Base-by-base conservation (phyloP, 2,329 filamentous ascomycete species). In the Colletotrichum cordylinicola region DNA sequence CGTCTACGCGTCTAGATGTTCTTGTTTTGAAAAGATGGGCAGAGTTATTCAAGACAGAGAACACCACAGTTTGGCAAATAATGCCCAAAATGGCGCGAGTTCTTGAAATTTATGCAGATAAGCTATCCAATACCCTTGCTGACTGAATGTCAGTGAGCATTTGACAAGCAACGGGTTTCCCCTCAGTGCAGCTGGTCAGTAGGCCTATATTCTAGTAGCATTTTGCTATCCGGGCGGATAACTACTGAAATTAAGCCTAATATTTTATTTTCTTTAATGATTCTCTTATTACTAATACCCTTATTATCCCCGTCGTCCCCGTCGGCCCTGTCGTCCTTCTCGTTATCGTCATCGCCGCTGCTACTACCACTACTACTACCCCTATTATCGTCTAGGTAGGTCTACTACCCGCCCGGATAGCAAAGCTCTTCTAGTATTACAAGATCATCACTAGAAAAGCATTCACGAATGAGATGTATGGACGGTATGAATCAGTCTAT, bases 91-190 rank as follows among this genome's bases (percentile, higher is more conserved):
- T 31, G 21, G 24, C 35, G 18, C 29, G 64, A 18, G 18, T 55
- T 2, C 64, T 67, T 27, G 27, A 39, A 16, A 18, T 52, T 8
- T 43, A 67, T 84, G 55, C 55, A 4, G 2, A 58, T 8, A 27
- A 8, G 12, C 52, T 56, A 16, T 56, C 24, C 7, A 27, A 56
- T 0, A 48, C 18, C 18, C 39, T 13, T 56, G 4, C 21, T 27
- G 21, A 56, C 21, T 9, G 1, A 24, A 27, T 0, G 2, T 56
- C 21, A 18, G 39, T n/a, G 3, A 4, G 1, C 10, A 1, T n/a
- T 52, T 52, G 43, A 21, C 10, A 21, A 21, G 43, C n/a, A 52
- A 21, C 2, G 43, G 4, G n/a, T 1, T 21, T 12, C 2, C n/a
- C 3, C 10, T 6, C 9, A 13, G 2, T 13, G n/a, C n/a, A 9